Base-by-base conservation (phyloP, 495 filamentous ascomycete genomes). In the Sporormia fimetaria region DNA sequence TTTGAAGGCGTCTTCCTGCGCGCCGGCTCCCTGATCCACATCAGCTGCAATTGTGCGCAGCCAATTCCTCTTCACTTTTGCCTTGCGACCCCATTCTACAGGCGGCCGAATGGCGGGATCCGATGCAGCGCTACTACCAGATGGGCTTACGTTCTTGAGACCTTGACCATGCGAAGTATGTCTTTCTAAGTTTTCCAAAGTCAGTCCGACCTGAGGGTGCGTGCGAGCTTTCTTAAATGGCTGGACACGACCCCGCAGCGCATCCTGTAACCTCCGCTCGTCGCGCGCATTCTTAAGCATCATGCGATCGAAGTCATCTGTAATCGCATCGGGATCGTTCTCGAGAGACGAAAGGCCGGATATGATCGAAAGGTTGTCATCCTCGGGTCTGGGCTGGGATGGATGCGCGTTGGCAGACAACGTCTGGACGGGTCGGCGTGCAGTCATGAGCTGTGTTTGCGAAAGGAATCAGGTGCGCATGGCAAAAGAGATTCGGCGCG, bases 1-100 rank as follows among this genome's bases (percentile, higher is more conserved):
- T 31, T 33, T 27, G 51, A 47, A 21, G 30, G 34, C 28, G 50
- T 30, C 36, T 40, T 54, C 43, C 51, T 55, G 28, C 52, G 38
- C 31, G 42, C 42, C 29, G 46, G 51, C 40, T 57, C 42, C 40
- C 50, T 37, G 54, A 14, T 63, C 44, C 5, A 57, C 50, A 35
- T 59, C 58, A 17, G 40, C 47, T 36, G 45, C 56, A 34, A 34
- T 59, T 45, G 31, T 63, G 48, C 20, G 51, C 40, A 75, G 47
- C 76, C 76, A 81, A 38, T 71, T 67, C n/a, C 58, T 63, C 16
- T 60, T 61, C 27, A 58, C 57, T 32, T 56, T 68, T 18, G 63
- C 72, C 44, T 68, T 74, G 36, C 65, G 60, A 9, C 74, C 76
- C 78, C 78, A 83, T 16, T 60, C 65, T 36, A 55, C 55, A 21